A percentile compares a stretch with the other conserved stretches of the same genome.
Conservation (phyloP, 2,329 filamentous ascomycete species). For the Ophiostoma ips region DNA sequence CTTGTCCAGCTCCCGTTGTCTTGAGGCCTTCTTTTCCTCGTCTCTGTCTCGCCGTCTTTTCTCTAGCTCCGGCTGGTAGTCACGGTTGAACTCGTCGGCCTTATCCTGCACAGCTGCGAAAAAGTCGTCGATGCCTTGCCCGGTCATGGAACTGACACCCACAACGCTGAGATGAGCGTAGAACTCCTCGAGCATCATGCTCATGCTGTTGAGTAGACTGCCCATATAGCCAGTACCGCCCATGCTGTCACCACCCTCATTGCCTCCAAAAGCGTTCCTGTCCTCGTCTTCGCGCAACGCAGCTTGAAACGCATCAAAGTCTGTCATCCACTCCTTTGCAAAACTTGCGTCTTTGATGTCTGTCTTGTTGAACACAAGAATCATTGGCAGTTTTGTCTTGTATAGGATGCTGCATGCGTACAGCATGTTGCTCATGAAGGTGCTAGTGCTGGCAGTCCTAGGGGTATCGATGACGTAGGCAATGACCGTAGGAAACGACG, state of each 20-base stretch:
- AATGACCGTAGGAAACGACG: conserved; percentile 89
- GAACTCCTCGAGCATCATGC: conserved; percentile 91
- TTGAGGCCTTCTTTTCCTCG: conserved; percentile 52
- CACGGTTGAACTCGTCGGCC: conserved; percentile 70
- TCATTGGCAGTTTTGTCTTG: conserved; percentile 98
- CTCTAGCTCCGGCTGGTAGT: conserved; percentile 89
- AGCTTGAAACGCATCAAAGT: conserved; percentile 89
- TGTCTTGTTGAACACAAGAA: conserved; percentile 97
- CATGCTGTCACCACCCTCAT: conserved; percentile 46
- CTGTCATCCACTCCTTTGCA: conserved; percentile 98
- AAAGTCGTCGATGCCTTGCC: conserved; percentile 83
- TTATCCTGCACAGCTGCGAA: conserved; percentile 82
- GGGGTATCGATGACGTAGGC: conserved; percentile 97
- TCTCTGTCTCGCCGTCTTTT: conserved; percentile 62
- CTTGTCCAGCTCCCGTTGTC: conserved; percentile 74
- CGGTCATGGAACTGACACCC: conserved; percentile 84
- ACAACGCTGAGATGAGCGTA: conserved; percentile 90
- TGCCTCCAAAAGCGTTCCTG: conserved; percentile 58
- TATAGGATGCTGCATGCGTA: conserved; percentile 98
- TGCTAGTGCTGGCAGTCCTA: conserved; percentile 79
- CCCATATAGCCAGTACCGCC: conserved; percentile 91
- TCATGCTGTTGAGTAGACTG: conserved; percentile 93
- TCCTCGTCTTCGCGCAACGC: conserved; percentile 72
- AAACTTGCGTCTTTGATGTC: conserved; percentile 85
- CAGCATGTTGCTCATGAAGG: conserved; percentile 99